Evolutionary conservation across 208 protist genomes (phyloP).

Genomic region (Trypanosoma cruzi): DNA sequence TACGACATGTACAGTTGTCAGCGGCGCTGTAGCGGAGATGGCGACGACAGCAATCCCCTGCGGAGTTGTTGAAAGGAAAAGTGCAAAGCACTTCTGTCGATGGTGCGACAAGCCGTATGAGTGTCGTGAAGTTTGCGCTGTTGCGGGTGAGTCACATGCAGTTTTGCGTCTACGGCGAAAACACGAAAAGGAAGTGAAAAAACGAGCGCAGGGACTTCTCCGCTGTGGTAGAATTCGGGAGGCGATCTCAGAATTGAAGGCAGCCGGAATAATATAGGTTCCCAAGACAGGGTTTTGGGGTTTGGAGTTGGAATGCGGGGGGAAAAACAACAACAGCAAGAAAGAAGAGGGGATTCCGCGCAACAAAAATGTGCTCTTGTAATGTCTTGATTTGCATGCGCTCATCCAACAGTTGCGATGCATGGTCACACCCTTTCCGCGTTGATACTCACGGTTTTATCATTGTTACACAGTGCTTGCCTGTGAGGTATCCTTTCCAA

Average conservation of each 20-base stretch:
- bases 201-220: constrained; percentile 45
- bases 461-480: neutral
- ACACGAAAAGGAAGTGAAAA: constrained; percentile 52
- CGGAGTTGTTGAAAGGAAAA: neutral
- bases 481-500: neutral
- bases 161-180: constrained; percentile 39
- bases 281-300: neutral
- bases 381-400: neutral
- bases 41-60: neutral
- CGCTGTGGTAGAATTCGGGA: constrained; percentile 40
- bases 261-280: constrained; percentile 12
- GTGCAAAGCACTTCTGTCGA: constrained; percentile 34
- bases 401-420: neutral
- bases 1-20: neutral
- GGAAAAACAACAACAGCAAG: neutral
- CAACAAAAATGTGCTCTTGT: neutral
- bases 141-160: constrained; percentile 31
- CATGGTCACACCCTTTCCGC: neutral
- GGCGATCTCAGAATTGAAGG: constrained; percentile 37
- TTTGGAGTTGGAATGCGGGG: neutral
- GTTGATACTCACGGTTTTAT: neutral
- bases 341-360: too few relatives aligned
- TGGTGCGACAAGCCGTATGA: constrained; percentile 44
- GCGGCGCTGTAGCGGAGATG: neutral
- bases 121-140: constrained; percentile 29